phyloP scores from a whole-genome alignment of 768 basidiomycete species.

The Termitomyces sp. region DNA sequence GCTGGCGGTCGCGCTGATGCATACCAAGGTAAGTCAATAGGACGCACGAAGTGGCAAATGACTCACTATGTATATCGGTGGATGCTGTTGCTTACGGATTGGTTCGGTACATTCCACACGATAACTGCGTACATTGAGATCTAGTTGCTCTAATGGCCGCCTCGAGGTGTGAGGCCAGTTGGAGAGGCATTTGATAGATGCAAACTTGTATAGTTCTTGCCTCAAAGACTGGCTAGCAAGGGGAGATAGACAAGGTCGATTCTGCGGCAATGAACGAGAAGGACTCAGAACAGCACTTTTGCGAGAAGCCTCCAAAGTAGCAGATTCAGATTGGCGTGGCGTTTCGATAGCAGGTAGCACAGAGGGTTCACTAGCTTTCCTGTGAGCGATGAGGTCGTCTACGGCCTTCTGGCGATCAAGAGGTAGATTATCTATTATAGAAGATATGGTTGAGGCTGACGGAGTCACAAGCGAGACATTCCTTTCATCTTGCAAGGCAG shows the following conservation, averaged over 20 bases:
- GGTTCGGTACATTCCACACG: not conserved
- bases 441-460: slow-evolving; percentile 33
- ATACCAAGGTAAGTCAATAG: not conserved
- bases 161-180: slow-evolving; percentile 8
- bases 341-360: not conserved
- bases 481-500: slow-evolving; percentile 25
- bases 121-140: slow-evolving; percentile 6
- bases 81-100: not conserved
- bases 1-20: not conserved
- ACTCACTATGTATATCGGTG: not conserved
- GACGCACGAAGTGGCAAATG: not conserved
- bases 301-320: not conserved
- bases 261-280: slow-evolving; percentile 17
- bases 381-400: slow-evolving; percentile 25
- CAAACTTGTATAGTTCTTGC: slow-evolving; percentile 12
- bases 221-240: slow-evolving; percentile 23
- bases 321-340: not conserved
- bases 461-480: slow-evolving; percentile 28
- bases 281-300: not conserved
- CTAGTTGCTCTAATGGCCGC: slow-evolving; percentile 4
- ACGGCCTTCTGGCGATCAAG: slow-evolving; percentile 33
- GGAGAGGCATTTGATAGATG: slow-evolving; percentile 4
- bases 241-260: slow-evolving; percentile 16
- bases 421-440: slow-evolving; percentile 26
- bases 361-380: slow-evolving; percentile 9